A percentile compares a stretch with the other conserved stretches of the same genome.
Conservation (phyloP, 768 basidiomycete genomes). For the Cystobasidium tubakii region DNA sequence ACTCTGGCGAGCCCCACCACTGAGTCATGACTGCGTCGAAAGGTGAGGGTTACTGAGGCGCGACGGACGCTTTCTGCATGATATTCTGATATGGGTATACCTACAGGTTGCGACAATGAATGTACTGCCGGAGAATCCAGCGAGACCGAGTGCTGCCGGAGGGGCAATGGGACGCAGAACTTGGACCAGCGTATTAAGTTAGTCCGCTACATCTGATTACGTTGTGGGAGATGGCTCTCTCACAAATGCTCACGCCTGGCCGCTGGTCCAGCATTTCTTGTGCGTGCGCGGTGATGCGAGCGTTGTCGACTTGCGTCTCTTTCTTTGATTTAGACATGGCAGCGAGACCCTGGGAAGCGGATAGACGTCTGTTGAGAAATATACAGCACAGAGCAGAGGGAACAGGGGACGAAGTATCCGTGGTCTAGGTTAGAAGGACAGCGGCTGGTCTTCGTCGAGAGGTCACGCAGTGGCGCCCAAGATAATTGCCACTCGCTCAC, state of each 20-base stretch:
- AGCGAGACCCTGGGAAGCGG: no score
- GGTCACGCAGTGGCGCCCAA: no score
- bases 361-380: no score
- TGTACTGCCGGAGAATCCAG: slow-evolving; percentile 1
- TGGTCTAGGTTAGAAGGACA: no score
- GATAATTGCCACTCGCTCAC: no score
- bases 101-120: slow-evolving; percentile 15
- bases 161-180: slow-evolving; percentile 1
- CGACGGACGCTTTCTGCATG: not conserved
- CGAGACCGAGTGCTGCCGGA: slow-evolving; percentile 12
- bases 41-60: not conserved
- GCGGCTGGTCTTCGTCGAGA: no score
- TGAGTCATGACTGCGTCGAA: not conserved
- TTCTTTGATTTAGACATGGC: slow-evolving; percentile 5
- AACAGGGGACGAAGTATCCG: no score
- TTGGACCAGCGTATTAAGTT: not conserved
- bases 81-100: not conserved
- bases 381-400: no score
- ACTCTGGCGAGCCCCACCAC: slow-evolving; percentile 2
- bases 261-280: slow-evolving; percentile 14
- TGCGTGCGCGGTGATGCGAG: not conserved
- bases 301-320: slow-evolving; percentile 1
- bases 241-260: not conserved
- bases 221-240: not conserved
- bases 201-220: not conserved